Base-by-base conservation (phyloP, 139 green algal species). In the Micromonas pusilla region DNA sequence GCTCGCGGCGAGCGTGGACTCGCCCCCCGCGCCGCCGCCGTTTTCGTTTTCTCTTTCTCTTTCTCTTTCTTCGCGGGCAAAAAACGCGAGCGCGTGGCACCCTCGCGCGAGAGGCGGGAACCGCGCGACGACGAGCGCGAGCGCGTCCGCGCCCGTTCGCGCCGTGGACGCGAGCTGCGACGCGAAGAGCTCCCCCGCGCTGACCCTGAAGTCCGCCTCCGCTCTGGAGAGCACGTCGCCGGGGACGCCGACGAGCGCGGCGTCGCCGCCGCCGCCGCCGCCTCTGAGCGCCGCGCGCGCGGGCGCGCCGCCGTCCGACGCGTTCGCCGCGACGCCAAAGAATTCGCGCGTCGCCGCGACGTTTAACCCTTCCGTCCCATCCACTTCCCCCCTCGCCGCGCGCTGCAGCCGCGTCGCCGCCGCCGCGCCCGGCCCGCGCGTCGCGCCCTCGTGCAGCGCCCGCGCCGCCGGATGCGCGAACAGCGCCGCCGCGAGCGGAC, bases 181-280 rank as follows among this genome's bases (percentile, higher is more conserved):
- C 3, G 65, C 26, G n/a, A 39, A 25, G 4, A 72, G 65, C 30
- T 4, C 33, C 23, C 26, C 65, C 28, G 33, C 65, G 65, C 26
- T 33, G 28, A 72, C 65, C 33, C 65, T 4, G 13, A 72, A 72
- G 2, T 38, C 65, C n/a, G n/a, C 21, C 65, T 72, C 65, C 28
- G 36, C 13, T 4, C 26, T 26, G 13, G 28, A 45, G n/a, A 45
- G 3, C 33, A 72, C 13, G 13, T 13, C 13, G 4, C 65, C 65
- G 2, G 28, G 65, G 2, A 26, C 26, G 3, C 23, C 4, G 21
- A 25, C 28, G 30, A 39, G 13, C 36, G 38, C 26, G 4, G 65
- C 65, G 20, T 72, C 65, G 60, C 60, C 60, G 60, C 20, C 25
- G 25, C 20, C 32, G 13, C 32, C 4, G 25, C 32, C 32, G 13